phyloP scores from a whole-genome alignment of 2,329 filamentous ascomycete genomes.

The Colletotrichum sp. region DNA sequence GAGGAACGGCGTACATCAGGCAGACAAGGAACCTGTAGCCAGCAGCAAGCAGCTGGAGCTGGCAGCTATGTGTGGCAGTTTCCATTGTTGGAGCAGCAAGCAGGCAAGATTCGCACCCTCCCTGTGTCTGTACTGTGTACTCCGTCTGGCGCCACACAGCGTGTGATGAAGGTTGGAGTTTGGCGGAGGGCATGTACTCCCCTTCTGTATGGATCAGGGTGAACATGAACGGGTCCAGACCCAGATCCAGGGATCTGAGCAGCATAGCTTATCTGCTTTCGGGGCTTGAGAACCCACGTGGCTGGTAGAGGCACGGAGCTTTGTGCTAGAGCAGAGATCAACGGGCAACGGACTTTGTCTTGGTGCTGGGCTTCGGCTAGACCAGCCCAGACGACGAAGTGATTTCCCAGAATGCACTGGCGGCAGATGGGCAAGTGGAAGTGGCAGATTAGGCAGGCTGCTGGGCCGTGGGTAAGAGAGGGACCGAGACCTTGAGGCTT shows the following conservation, averaged over 20 bases:
- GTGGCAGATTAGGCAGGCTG: background rate
- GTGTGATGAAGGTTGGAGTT: background rate
- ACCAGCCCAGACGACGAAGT: background rate
- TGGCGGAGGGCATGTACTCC: background rate
- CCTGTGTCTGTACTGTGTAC: background rate
- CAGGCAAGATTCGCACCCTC: background rate
- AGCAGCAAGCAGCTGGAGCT: background rate
- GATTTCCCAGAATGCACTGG: conserved; percentile 5
- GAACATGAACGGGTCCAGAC: background rate
- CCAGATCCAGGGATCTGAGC: conserved; percentile 14
- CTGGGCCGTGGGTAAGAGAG: background rate
- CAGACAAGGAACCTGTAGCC: background rate
- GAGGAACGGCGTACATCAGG: background rate
- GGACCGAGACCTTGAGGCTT: background rate
- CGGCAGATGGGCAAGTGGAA: background rate
- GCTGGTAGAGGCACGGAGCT: conserved; percentile 12
- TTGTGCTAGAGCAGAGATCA: conserved; percentile 13
- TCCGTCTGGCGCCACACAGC: background rate
- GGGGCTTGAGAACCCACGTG: conserved; percentile 6
- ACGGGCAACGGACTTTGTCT: conserved; percentile 13
- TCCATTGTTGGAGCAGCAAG: background rate
- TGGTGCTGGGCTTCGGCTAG: conserved; percentile 7
- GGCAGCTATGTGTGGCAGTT: background rate
- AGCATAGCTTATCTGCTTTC: conserved; percentile 17
- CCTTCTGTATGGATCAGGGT: background rate